Percentiles rank a stretch among this genome's conserved stretches.
These are phyloP conservation scores for Phytophthora vignae DNA, from an alignment of 352 stramenopile species.

Conservation along the genomic window DNA sequence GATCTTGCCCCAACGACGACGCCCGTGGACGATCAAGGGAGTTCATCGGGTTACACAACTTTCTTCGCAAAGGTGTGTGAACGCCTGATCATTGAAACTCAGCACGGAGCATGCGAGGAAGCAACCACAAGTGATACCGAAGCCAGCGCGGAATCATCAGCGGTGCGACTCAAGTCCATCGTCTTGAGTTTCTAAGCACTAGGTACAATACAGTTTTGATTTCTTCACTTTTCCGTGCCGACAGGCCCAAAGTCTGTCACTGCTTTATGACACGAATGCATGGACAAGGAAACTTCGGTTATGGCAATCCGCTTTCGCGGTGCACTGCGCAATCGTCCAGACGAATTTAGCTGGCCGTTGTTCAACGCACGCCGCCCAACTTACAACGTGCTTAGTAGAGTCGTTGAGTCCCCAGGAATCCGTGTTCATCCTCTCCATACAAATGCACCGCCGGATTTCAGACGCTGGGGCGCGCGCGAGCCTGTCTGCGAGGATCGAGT, in stretches of 20 bases:
- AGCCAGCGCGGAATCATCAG: neutral
- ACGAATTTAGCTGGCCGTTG: constrained; percentile 35
- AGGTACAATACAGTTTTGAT: constrained; percentile 16
- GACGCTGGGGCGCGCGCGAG: neutral
- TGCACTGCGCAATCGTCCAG: neutral
- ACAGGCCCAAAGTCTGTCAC: neutral
- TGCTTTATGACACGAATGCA: neutral
- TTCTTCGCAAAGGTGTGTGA: constrained; percentile 30
- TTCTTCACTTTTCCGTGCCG: neutral
- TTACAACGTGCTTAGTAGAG: neutral
- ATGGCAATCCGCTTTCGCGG: constrained; percentile 16
- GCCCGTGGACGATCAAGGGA: neutral
- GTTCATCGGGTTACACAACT: neutral
- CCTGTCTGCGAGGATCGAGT: constrained; percentile 28
- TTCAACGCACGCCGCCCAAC: neutral
- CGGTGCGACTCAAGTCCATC: neutral
- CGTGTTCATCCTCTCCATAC: neutral
- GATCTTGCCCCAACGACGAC: neutral
- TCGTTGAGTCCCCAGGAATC: neutral
- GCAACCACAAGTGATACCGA: neutral
- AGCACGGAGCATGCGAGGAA: neutral
- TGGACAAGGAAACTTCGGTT: neutral
- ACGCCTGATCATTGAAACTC: constrained; percentile 14
- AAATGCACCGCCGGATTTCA: constrained; percentile 12
- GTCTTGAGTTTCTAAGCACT: constrained; percentile 12